A percentile compares a stretch with the other conserved stretches of the same genome.
phyloP scores from a whole-genome alignment of 2,329 filamentous ascomycete genomes.

The Scedosporium aurantiacum region DNA sequence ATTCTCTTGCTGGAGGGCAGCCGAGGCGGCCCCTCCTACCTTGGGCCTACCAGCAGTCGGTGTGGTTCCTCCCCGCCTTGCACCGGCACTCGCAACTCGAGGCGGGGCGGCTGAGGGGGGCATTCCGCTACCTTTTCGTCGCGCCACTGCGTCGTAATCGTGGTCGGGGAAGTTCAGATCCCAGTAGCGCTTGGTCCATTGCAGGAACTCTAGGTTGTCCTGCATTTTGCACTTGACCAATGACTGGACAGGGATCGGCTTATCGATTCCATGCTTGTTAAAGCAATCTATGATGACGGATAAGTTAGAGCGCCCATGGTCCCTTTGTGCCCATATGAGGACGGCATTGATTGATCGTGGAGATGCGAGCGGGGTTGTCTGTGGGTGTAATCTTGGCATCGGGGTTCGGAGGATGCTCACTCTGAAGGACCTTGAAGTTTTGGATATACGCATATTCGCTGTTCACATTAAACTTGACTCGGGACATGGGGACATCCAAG shows the following conservation, averaged over 20 bases:
- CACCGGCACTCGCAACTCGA: slow-evolving; percentile 37
- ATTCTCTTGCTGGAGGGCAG: slow-evolving; percentile 76
- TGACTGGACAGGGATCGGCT: slow-evolving; percentile 75
- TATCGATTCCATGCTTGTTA: slow-evolving; percentile 76
- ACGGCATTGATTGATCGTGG: background rate
- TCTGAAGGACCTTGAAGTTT: slow-evolving; percentile 97
- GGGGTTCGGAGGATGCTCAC: slow-evolving; percentile 40
- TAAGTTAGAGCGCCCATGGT: background rate
- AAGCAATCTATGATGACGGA: slow-evolving; percentile 54
- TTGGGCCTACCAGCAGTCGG: slow-evolving; percentile 37
- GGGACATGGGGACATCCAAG: slow-evolving; percentile 84
- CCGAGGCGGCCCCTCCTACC: slow-evolving; percentile 36
- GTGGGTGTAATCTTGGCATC: background rate
- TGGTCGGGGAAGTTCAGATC: slow-evolving; percentile 96
- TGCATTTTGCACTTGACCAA: slow-evolving; percentile 99
- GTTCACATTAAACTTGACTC: slow-evolving; percentile 97
- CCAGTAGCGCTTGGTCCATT: slow-evolving; percentile 96
- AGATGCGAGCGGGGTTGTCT: background rate
- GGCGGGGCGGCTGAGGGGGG: slow-evolving; percentile 36
- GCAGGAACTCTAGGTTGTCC: slow-evolving; percentile 97
- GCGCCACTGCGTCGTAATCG: slow-evolving; percentile 82
- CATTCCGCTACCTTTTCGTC: slow-evolving; percentile 67
- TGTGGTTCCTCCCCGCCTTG: slow-evolving; percentile 45
- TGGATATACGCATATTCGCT: slow-evolving; percentile 94
- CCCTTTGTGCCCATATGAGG: no score